Evolutionary conservation across 345 rosid species (phyloP), one percentile per base, ranked within the genome.

Genomic region (Pseudoturritis turrita): DNA sequence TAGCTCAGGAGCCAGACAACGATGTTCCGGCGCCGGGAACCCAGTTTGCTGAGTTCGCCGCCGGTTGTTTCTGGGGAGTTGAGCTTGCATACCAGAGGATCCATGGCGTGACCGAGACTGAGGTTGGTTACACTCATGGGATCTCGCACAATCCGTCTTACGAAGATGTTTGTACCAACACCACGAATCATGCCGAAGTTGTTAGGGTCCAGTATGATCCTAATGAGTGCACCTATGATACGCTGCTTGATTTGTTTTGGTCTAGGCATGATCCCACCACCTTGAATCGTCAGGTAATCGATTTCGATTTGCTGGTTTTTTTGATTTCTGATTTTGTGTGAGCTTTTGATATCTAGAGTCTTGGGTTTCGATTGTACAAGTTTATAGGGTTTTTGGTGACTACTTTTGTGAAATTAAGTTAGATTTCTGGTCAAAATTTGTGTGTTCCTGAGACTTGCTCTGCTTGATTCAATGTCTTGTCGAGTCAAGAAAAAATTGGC

Each of bases 41-140:
- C 77, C 81, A 71, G 73, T 94, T 91, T 72, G 84, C 84, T 17
- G 91, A 94, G 73, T 88, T 94, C 50, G 98, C 96, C 10, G 98
- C 96, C 0, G 97, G 98, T 0, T 93, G 97, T 55, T 93, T 93
- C 76, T 93, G 98, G 98, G 92, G 98, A 3, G 90, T 88, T 11
- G 97, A 94, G 76, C 77, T 94, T 81, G 88, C 83, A 19, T 85
- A 81, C 73, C 98, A 94, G 85, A 89, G 98, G 54, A 85, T 84
- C 52, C 75, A 83, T 2, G 97, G 96, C 23, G 90, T 94, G 37
- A 75, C 83, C 26, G 85, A 72, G 78, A 89, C 97, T 1, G 97
- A 91, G 71, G 96, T 89, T 10, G 98, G 98, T 6, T 94, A 91
- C 71, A 52, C 68, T 12, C 98, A 89, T 28, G 98, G 98, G 12